Evolutionary conservation across 208 protist genomes (phyloP), one percentile per base, ranked within the genome.

Genomic region (Leishmania gerbilli): DNA sequence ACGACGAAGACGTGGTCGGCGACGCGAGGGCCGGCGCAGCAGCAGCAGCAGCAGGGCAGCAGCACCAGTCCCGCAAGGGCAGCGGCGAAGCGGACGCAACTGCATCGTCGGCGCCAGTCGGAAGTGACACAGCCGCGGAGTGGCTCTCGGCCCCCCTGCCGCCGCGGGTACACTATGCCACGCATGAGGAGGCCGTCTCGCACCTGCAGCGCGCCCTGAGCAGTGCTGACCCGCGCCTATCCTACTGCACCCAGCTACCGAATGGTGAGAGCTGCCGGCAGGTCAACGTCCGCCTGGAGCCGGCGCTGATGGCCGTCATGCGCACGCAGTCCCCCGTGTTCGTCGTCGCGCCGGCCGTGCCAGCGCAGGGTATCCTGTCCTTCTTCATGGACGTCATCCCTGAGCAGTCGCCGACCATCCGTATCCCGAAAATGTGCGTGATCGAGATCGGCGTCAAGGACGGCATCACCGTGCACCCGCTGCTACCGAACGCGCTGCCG

Each of bases 191-290:
- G 8, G 91, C 88, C 15, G 58, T 93, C 37, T 42, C 74, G 17
- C 89, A 87, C 71, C 87, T 96, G 40, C 79, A 75, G 72, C 89
- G 94, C 75, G 79, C 86, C 34, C 79, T 88, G 24, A 84, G 86
- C 64, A 83, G 84, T 47, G 71, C 79, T 17, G 90, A 95, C 76
- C 91, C 91, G 21, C 83, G 83, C 3, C 82, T 95, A 1, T 85
- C 82, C 58, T 97, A 95, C 81, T 92, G 90, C 83, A 90, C 93
- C 77, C 91, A 94, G 77, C 95, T 97, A 71, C 92, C 94, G 11
- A 94, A 93, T 74, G 94, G 94, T 8, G 94, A 97, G 85, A 95
- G 91, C 84, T 97, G 82, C 77, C 89, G 92, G 37, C 94, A 97
- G 86, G 91, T 97, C 56, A 96, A 94, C 79, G 90, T 92, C 65